Evolutionary conservation across 805 yeast genomes (phyloP), one percentile per base, ranked within the genome.

Genomic region (Middelhovenomyces tepae): DNA sequence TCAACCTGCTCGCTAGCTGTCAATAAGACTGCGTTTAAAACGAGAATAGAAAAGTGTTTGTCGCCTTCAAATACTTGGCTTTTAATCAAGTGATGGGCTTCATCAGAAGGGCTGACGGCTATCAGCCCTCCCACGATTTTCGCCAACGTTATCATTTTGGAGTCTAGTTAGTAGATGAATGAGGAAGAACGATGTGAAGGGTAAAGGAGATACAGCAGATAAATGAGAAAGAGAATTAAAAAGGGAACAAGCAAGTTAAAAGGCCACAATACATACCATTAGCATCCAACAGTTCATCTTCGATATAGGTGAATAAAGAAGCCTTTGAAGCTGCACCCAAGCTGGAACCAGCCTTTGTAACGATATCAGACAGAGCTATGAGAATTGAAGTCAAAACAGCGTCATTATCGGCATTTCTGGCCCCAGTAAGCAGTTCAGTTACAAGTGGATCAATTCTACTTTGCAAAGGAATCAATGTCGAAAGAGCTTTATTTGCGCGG

Each of bases 381-480:
- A 86, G 65, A 80, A 87, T 82, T 0, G 96, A 83, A 5, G 31
- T 20, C 7, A 83, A 73, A 16, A 86, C 86, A 34, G 85, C 89
- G 28, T 60, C 59, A 39, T 73, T 76, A n/a, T 67, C 64, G 14
- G 82, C 66, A 37, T 66, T 64, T 48, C 72, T 78, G 9, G 84
- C 83, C 34, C 91, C 91, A 8, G 46, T 34, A 9, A 86, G 76
- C 40, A 87, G 67, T 53, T 89, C 97, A 25, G 82, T 69, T 5
- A 86, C 85, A 36, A 89, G 69, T 3, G 96, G 94, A 56, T 89
- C 98, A 35, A 89, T 87, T 51, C 96, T 73, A 5, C 96, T 87
- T 58, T 87, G 96, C 52, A 79, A 77, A 50, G 77, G 79, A 49
- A 89, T 83, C 52, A 91, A 69, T 7, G 87, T 74, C 33, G 95